A percentile compares a stretch with the other conserved stretches of the same genome.
Conservation (phyloP, 2,329 filamentous ascomycete genomes). For the Didymella pomorum region DNA sequence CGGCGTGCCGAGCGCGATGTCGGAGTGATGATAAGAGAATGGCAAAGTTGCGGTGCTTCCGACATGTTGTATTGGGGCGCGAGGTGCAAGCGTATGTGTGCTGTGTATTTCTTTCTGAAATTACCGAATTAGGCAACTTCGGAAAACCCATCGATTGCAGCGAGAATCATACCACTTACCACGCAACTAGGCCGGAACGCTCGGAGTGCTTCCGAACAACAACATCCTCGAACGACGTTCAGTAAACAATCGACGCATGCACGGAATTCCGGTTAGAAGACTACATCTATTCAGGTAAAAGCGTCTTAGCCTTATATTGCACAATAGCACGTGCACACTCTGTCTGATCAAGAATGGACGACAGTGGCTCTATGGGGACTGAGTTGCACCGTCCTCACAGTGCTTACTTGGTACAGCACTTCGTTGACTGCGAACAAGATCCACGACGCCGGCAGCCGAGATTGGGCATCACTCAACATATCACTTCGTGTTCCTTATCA, state of each 20-base stretch:
- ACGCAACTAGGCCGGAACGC: neutral
- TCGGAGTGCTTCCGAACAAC: neutral
- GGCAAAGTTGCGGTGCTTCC: neutral
- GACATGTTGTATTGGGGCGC: neutral
- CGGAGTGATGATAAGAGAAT: neutral
- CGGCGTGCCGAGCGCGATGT: slow-evolving; percentile 3
- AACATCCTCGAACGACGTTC: neutral
- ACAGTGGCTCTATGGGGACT: too few species aligned
- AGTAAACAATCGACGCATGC: neutral
- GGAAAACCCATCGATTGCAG: neutral
- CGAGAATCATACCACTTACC: neutral
- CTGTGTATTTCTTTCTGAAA: neutral
- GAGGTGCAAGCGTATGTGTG: neutral
- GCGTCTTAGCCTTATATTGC: too few species aligned
- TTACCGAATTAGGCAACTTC: neutral
- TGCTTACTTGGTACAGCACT: too few species aligned
- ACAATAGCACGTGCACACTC: too few species aligned
- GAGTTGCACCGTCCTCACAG: too few species aligned
- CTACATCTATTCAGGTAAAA: too few species aligned
- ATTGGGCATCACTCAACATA: too few species aligned
- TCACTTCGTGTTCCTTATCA: too few species aligned
- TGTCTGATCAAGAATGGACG: too few species aligned
- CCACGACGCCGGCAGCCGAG: too few species aligned
- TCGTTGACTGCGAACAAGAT: too few species aligned
- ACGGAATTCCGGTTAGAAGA: too few species aligned